Conservation (phyloP, 306 rosid genomes). For the Mucuna pruriens region DNA sequence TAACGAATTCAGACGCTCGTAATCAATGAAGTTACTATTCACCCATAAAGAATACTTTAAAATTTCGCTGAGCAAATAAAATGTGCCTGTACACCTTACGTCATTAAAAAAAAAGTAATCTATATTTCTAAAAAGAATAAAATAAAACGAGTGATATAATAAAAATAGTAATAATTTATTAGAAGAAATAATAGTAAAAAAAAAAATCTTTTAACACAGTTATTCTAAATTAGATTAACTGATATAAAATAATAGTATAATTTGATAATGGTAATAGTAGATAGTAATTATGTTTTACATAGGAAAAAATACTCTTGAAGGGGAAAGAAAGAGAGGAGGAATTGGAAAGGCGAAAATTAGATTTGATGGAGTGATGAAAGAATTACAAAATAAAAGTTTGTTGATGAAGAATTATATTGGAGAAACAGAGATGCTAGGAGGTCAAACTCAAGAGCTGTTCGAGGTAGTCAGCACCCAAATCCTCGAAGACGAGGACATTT, state of each 20-base stretch:
- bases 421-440: neutral
- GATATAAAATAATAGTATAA: too few species aligned
- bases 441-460: conserved; percentile 67
- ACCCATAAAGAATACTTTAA: neutral
- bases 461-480: conserved; percentile 73
- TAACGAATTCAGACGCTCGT: neutral
- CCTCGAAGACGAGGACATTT: conserved; percentile 58
- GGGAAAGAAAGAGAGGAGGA: too few species aligned
- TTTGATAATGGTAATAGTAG: too few species aligned
- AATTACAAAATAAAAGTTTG: neutral
- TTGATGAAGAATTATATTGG: neutral
- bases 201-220: too few species aligned
- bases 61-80: neutral
- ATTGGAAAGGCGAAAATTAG: neutral
- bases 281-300: too few species aligned
- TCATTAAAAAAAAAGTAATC: neutral
- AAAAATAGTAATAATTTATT: too few species aligned
- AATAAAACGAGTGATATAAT: too few species aligned
- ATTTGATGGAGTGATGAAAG: neutral
- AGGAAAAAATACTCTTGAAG: too few species aligned
- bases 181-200: too few species aligned
- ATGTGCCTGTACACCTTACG: neutral
- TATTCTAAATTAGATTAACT: too few species aligned
- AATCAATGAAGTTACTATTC: neutral
- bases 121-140: too few species aligned